Base-by-base conservation (phyloP, 23 red algal species). In the Porphyridium purpureum region DNA sequence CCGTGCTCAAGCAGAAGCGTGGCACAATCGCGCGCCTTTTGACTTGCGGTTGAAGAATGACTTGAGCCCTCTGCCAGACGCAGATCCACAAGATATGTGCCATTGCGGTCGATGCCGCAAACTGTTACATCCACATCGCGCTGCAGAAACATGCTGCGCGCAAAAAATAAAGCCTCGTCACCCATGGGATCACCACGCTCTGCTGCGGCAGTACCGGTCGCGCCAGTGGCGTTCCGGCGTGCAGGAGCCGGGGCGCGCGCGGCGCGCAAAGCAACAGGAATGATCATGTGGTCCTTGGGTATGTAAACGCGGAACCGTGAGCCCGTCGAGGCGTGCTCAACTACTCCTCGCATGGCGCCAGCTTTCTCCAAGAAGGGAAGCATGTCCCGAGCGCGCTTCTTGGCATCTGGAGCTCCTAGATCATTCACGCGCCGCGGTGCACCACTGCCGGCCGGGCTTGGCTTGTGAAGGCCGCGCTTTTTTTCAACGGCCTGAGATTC, bases 41-140 rank as follows among this genome's bases (percentile, higher is more conserved):
- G 62, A 20, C 82, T 67, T 9, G 64, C 69, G 1, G 65, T n/a
- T n/a, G n/a, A n/a, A n/a, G n/a, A n/a, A n/a, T n/a, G n/a, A n/a
- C n/a, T n/a, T n/a, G n/a, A n/a, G n/a, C n/a, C 28, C 14, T 35
- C 54, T 4, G 72, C 29, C 7, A 88, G 2, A 1, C 49, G 49
- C 46, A 88, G 57, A 25, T 67, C 78, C 7, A 70, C 82, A 31
- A 88, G 56, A 57, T 77, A 88, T 7, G 82, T 69, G 8, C 82
- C 82, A 35, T 69, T 52, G 32, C 82, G 71, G 42, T 88, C 82
- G 24, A 75, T 55, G 17, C 66, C 64, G 30, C 40, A 25, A 31
- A 88, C 38, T 31, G 38, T 28, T 14, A 88, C 69, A 27, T 88
- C 65, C 14, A 88, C 82, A 38, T 88, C 82, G 8, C 82, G 52